Conservation (phyloP, 257 asterid genomes). For the Eustoma russellianum region DNA sequence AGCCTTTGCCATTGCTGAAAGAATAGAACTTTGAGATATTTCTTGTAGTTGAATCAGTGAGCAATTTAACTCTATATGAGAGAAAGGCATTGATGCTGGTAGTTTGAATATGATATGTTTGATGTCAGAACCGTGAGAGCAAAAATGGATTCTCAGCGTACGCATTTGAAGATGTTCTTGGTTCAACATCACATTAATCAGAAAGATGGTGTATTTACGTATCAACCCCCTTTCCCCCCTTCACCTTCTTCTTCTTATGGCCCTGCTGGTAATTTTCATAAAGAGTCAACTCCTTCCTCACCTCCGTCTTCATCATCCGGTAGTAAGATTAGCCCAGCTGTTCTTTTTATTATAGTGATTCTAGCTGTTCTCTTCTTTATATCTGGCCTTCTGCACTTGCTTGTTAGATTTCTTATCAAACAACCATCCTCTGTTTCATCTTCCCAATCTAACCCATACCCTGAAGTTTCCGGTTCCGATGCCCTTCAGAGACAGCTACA, state of each 20-base stretch:
- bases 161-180: slow-evolving; percentile 54
- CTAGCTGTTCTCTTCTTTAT: slow-evolving; percentile 80
- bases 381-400: slow-evolving; percentile 89
- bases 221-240: slow-evolving; percentile 37
- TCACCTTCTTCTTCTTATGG: slow-evolving; percentile 29
- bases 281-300: slow-evolving; percentile 25
- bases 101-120: slow-evolving; percentile 28
- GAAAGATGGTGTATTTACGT: slow-evolving; percentile 41
- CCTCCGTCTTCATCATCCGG: slow-evolving; percentile 44
- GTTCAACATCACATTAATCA: slow-evolving; percentile 30
- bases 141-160: slow-evolving; percentile 31
- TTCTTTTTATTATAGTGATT: slow-evolving; percentile 65
- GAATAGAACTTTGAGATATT: slow-evolving; percentile 6
- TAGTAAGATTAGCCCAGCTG: slow-evolving; percentile 73
- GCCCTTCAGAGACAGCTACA: slow-evolving; percentile 84
- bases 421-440: slow-evolving; percentile 42
- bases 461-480: slow-evolving; percentile 57
- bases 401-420: slow-evolving; percentile 78
- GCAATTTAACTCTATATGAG: slow-evolving; percentile 10
- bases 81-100: slow-evolving; percentile 7
- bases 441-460: slow-evolving; percentile 45
- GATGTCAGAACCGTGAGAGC: slow-evolving; percentile 25
- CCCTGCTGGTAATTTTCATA: slow-evolving; percentile 15
- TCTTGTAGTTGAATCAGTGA: slow-evolving; percentile 10
- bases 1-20: slow-evolving; percentile 3